phyloP scores from a whole-genome alignment of 2,329 filamentous ascomycete species.

The Pseudogymnoascus sp. region DNA sequence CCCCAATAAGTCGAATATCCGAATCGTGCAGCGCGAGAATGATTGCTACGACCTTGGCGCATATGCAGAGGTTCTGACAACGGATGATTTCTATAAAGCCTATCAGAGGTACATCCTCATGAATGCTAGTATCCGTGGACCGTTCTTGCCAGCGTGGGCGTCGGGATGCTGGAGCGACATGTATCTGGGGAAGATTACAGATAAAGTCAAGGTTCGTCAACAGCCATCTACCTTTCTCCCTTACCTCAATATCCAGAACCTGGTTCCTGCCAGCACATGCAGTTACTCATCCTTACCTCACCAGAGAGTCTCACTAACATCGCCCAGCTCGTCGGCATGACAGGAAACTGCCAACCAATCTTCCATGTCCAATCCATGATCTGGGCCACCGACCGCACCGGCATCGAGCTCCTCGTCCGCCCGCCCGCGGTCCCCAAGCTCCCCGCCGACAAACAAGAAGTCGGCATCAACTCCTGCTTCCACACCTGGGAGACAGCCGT shows the following conservation, averaged over 20 bases:
- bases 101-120: conserved; percentile 26
- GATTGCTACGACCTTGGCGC: conserved; percentile 27
- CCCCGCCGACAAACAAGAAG: conserved; percentile 9
- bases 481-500: conserved; percentile 20
- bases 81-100: conserved; percentile 22
- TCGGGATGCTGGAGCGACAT: conserved; percentile 25
- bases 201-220: conserved; percentile 22
- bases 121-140: conserved; percentile 27
- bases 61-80: conserved; percentile 22
- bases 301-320: conserved; percentile 10
- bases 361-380: conserved; percentile 28
- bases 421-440: conserved; percentile 17
- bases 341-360: conserved; percentile 22
- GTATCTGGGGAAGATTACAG: conserved; percentile 22
- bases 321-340: conserved; percentile 26
- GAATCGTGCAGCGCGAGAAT: conserved; percentile 21
- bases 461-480: conserved; percentile 25
- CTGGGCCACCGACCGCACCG: conserved; percentile 23
- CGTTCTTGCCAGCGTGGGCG: conserved; percentile 25
- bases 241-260: not conserved
- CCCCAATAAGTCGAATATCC: conserved; percentile 20
- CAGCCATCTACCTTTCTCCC: not conserved
- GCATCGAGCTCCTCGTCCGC: conserved; percentile 23
- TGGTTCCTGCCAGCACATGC: not conserved
- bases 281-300: not conserved